A percentile compares a stretch with the other conserved stretches of the same genome.
These are phyloP conservation scores for Magnolia officinalis DNA, from an alignment of 164 flowering plant genomes.

Conservation along the genomic window DNA sequence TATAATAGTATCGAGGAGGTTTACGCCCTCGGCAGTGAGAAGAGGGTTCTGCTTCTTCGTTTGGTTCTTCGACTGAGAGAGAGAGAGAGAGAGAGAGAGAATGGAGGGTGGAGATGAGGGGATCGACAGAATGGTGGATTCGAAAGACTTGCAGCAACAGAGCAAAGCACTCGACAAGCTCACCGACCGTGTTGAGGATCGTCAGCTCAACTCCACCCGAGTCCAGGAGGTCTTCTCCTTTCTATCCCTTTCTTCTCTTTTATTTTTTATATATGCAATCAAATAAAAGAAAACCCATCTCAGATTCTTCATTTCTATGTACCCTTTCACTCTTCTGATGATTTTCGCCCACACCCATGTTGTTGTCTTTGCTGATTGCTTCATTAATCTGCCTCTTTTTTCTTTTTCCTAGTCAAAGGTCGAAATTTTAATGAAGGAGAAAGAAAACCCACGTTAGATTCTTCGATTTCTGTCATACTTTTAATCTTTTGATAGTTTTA, in stretches of 20 bases:
- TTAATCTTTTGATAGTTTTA: neutral
- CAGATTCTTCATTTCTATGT: neutral
- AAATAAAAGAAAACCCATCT: neutral
- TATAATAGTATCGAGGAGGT: neutral
- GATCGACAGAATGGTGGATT: conserved; percentile 55
- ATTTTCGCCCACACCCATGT: neutral
- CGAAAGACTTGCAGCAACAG: conserved; percentile 94
- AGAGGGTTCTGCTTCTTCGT: neutral
- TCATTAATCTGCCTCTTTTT: neutral
- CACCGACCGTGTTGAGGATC: conserved; percentile 97
- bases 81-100: neutral
- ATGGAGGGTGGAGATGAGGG: conserved; percentile 53
- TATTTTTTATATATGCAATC: neutral
- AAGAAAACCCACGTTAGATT: neutral
- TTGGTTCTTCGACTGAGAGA: neutral
- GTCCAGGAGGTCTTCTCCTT: conserved; percentile 63
- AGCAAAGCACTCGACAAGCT: conserved; percentile 97
- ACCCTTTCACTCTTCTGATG: neutral
- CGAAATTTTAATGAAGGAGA: neutral
- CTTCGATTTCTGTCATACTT: neutral
- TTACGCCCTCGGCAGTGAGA: neutral
- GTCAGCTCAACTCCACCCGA: conserved; percentile 87
- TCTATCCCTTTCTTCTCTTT: neutral
- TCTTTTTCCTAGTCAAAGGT: neutral
- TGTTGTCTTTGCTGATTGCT: neutral